A percentile compares a stretch with the other conserved stretches of the same genome.
Conservation (phyloP, 2,329 filamentous ascomycete species). For the Epichloe baconii region DNA sequence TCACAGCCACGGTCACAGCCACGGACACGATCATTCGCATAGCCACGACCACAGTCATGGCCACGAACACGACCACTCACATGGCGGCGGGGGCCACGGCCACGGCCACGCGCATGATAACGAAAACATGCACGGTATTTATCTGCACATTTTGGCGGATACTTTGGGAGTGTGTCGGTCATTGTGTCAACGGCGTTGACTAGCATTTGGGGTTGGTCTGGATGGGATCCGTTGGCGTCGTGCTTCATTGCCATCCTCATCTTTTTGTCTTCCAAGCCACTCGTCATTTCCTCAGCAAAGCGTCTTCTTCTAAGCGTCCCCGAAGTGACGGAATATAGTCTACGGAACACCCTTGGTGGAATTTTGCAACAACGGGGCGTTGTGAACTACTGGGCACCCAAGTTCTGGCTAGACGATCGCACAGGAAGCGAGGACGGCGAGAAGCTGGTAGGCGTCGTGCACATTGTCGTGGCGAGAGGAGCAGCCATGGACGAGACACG, state of each 20-base stretch:
- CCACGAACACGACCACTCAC: slow-evolving; percentile 26
- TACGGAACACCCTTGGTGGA: slow-evolving; percentile 75
- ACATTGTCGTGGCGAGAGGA: slow-evolving; percentile 61
- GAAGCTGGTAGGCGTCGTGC: slow-evolving; percentile 69
- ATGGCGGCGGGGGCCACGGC: slow-evolving; percentile 24
- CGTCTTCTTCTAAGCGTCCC: slow-evolving; percentile 76
- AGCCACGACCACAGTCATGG: slow-evolving; percentile 25
- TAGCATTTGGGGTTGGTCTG: slow-evolving; percentile 76
- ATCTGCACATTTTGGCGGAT: slow-evolving; percentile 87
- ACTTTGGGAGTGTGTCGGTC: slow-evolving; percentile 85
- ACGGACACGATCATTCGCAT: slow-evolving; percentile 29
- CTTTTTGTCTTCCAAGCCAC: slow-evolving; percentile 77
- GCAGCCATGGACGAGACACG: slow-evolving; percentile 74
- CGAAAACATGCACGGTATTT: slow-evolving; percentile 97
- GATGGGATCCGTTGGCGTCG: slow-evolving; percentile 89
- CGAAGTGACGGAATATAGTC: slow-evolving; percentile 71
- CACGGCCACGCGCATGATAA: slow-evolving; percentile 51
- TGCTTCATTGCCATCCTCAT: slow-evolving; percentile 90
- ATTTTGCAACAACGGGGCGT: slow-evolving; percentile 75
- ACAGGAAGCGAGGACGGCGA: slow-evolving; percentile 28
- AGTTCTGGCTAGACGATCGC: slow-evolving; percentile 83
- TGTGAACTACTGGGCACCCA: slow-evolving; percentile 69
- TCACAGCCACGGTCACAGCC: slow-evolving; percentile 26
- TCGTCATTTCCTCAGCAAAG: slow-evolving; percentile 74
- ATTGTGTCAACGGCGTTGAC: slow-evolving; percentile 85